Base-by-base conservation (phyloP, 345 rosid genomes). In the Psidium guajava region DNA sequence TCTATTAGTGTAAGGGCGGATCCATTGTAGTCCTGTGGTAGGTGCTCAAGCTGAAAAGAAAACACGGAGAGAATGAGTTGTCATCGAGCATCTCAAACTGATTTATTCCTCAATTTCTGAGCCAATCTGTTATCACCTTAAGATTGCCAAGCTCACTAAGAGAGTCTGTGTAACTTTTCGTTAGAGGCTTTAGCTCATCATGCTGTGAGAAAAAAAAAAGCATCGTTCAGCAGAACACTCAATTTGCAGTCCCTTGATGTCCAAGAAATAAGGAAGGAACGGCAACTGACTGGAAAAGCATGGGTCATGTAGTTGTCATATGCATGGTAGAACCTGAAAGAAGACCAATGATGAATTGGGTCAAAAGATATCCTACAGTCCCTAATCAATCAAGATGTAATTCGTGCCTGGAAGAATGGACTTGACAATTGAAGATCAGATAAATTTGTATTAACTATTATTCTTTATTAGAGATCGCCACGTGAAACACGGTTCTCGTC, bases 71-170 rank as follows among this genome's bases (percentile, higher is more conserved):
- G 81, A 52, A 91, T 55, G 58, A n/a, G 85, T 82, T 59, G 80
- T 86, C 25, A 57, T 82, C 16, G 28, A 55, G 47, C 57, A 77
- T 54, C 54, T 54, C 44, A 50, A 82, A 49, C 53, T 54, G 22
- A 8, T 49, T 42, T 42, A 18, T 27, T 11, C 55, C 42, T 54
- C 59, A 57, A 40, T 84, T 86, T 73, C 32, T 83, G 85, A 86
- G 69, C 83, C 80, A 88, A 73, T 57, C 21, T 54, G 13, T 75
- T 57, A 36, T 83, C 90, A 97, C 98, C 95, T 92, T 94, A 28
- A 97, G 91, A 91, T 97, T 97, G 84, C 99, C 99, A 86, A 97
- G 99, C 91, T 97, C 98, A 50, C 96, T 92, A 58, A 97, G 98
- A 9, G 99, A 97, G 93, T 97, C 94, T 0, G 99, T 97, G 92